These are phyloP conservation scores for Polygonum aviculare DNA, from an alignment of 148 eudicot genomes.

Conservation along the genomic window DNA sequence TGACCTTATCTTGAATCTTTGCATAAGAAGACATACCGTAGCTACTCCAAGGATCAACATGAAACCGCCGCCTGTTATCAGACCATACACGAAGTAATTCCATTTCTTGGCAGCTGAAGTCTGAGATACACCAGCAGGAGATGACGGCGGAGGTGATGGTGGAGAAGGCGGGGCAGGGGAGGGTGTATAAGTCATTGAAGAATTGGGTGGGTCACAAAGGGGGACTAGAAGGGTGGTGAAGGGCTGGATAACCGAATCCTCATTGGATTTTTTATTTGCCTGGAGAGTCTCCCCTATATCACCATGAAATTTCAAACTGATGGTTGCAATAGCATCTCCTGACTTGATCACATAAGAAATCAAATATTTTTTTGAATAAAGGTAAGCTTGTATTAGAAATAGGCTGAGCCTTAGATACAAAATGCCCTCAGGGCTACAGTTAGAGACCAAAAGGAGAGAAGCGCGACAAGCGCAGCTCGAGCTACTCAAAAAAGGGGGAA, in stretches of 20 bases:
- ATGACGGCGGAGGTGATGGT: constrained; percentile 10
- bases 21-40: constrained; percentile 8
- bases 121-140: background rate
- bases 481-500: too few relatives aligned
- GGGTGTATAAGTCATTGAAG: constrained; percentile 24
- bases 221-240: constrained; percentile 72
- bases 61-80: constrained; percentile 31
- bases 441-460: too few relatives aligned
- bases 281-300: constrained; percentile 34
- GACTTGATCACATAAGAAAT: constrained; percentile 45
- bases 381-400: too few relatives aligned
- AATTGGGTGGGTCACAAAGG: constrained; percentile 42
- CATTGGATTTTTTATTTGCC: constrained; percentile 53
- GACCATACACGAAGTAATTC: constrained; percentile 34
- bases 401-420: too few relatives aligned
- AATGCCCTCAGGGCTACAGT: too few relatives aligned
- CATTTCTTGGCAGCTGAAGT: constrained; percentile 20
- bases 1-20: constrained; percentile 17
- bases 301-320: constrained; percentile 44
- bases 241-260: constrained; percentile 34
- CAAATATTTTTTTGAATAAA: too few relatives aligned
- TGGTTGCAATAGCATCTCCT: constrained; percentile 21
- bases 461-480: too few relatives aligned
- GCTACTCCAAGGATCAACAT: constrained; percentile 15
- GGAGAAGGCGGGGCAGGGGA: constrained; percentile 32